phyloP scores from a whole-genome alignment of 441 rosid species.

The Euphorbia corollata region DNA sequence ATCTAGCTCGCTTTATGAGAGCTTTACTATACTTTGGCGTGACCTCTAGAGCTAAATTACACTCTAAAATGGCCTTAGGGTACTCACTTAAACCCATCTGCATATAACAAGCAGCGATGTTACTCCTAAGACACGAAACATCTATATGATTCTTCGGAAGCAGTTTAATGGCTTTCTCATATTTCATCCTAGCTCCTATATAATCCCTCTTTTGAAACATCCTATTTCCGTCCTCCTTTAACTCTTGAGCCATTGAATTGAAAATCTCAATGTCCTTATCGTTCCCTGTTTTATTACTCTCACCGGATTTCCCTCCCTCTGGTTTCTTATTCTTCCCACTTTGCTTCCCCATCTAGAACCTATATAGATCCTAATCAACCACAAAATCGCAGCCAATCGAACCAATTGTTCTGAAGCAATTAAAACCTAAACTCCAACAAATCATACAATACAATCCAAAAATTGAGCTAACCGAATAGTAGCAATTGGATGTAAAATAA shows the following conservation, averaged over 20 bases:
- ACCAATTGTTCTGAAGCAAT: slow-evolving; percentile 9
- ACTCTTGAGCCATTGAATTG: slow-evolving; percentile 71
- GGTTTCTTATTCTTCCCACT: slow-evolving; percentile 56
- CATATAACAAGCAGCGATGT: slow-evolving; percentile 95
- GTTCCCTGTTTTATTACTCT: slow-evolving; percentile 28
- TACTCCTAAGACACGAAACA: slow-evolving; percentile 63
- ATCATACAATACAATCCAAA: too few species aligned
- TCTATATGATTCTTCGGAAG: slow-evolving; percentile 67
- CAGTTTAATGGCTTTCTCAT: slow-evolving; percentile 80
- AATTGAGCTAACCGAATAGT: slow-evolving; percentile 11
- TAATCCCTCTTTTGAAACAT: slow-evolving; percentile 74
- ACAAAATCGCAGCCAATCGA: slow-evolving; percentile 13
- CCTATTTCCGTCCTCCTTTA: slow-evolving; percentile 88
- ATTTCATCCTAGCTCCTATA: slow-evolving; percentile 82
- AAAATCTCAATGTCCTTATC: slow-evolving; percentile 72
- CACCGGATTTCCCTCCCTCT: slow-evolving; percentile 27
- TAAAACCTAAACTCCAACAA: neutral
- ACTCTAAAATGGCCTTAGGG: slow-evolving; percentile 75
- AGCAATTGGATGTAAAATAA: slow-evolving; percentile 4
- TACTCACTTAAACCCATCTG: slow-evolving; percentile 84
- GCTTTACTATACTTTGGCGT: slow-evolving; percentile 83
- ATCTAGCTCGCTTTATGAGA: slow-evolving; percentile 69
- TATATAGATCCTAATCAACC: slow-evolving; percentile 15
- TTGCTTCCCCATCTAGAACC: slow-evolving; percentile 62
- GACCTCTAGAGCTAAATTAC: slow-evolving; percentile 69